These are phyloP conservation scores for Pelargonium myrrhifolium DNA, from an alignment of 441 rosid genomes.

Conservation along the genomic window DNA sequence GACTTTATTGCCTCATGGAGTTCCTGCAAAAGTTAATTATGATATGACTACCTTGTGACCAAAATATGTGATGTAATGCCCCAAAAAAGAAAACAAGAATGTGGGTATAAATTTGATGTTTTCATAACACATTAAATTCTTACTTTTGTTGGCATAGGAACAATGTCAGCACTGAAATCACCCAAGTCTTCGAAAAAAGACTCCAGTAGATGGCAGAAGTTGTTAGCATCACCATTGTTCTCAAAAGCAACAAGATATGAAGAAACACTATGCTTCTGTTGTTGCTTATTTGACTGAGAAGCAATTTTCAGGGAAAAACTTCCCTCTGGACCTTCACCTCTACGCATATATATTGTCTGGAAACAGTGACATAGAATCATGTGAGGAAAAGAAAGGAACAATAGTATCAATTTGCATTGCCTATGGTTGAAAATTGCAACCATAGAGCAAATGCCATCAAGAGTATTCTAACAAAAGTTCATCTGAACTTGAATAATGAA, in stretches of 20 bases:
- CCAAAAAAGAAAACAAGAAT: not conserved
- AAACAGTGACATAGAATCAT: not conserved
- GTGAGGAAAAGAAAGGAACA: no score
- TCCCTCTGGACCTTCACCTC: conserved; percentile 44
- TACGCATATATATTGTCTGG: conserved; percentile 62
- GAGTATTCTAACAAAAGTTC: no score
- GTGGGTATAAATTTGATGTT: conserved; percentile 2
- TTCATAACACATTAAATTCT: conserved; percentile 21
- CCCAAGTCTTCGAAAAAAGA: conserved; percentile 56
- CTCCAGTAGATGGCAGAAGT: conserved; percentile 65
- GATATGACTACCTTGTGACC: not conserved
- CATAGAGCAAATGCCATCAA: no score
- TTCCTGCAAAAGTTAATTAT: conserved; percentile 38
- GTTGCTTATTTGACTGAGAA: conserved; percentile 16
- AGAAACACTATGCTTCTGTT: conserved; percentile 21
- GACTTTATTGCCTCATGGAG: conserved; percentile 44
- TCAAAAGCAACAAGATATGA: conserved; percentile 59
- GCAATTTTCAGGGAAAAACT: conserved; percentile 35
- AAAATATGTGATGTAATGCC: not conserved
- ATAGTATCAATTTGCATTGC: no score
- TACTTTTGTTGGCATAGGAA: conserved; percentile 56
- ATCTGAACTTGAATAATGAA: no score
- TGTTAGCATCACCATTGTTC: conserved; percentile 69
- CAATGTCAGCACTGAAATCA: conserved; percentile 50
- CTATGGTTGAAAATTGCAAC: no score